phyloP scores from a whole-genome alignment of 768 basidiomycete genomes.

The Nidularia pulvinata region DNA sequence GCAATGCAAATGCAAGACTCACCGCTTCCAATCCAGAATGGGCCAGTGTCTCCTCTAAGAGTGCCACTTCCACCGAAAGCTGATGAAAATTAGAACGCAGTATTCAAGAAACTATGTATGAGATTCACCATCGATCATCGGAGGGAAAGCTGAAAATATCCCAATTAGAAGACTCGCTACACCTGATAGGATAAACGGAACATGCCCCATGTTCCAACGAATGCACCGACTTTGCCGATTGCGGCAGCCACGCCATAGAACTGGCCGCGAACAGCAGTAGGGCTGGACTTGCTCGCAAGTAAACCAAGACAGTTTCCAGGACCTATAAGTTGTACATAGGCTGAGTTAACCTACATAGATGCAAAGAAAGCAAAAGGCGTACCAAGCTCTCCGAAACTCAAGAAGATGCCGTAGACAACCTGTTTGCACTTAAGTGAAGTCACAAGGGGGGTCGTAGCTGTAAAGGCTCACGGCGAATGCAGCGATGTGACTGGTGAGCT shows the following conservation, averaged over 20 bases:
- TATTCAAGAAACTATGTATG: not conserved
- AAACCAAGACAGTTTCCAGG: slow-evolving; percentile 89
- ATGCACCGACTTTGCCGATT: slow-evolving; percentile 83
- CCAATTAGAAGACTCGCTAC: not conserved
- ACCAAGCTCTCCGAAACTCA: slow-evolving; percentile 88
- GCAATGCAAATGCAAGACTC: slow-evolving; percentile 6
- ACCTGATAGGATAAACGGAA: not conserved
- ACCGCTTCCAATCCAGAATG: slow-evolving; percentile 88
- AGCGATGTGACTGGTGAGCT: slow-evolving; percentile 64
- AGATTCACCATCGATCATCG: slow-evolving; percentile 57
- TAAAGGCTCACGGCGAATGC: slow-evolving; percentile 62
- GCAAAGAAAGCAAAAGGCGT: slow-evolving; percentile 8
- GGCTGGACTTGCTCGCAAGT: slow-evolving; percentile 82
- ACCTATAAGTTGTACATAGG: slow-evolving; percentile 27
- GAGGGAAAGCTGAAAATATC: slow-evolving; percentile 52
- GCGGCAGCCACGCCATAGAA: slow-evolving; percentile 89
- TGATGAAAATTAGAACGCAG: slow-evolving; percentile 15
- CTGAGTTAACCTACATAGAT: not conserved
- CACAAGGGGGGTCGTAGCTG: not conserved
- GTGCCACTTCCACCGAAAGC: slow-evolving; percentile 61
- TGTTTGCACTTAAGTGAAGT: slow-evolving; percentile 10
- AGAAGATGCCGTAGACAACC: slow-evolving; percentile 91
- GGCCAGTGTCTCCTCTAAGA: slow-evolving; percentile 72
- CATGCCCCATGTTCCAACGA: slow-evolving; percentile 80
- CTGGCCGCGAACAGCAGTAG: slow-evolving; percentile 85